Base-by-base conservation (phyloP, 1,284 basidiomycete genomes). In the Cystobasidium sp. region DNA sequence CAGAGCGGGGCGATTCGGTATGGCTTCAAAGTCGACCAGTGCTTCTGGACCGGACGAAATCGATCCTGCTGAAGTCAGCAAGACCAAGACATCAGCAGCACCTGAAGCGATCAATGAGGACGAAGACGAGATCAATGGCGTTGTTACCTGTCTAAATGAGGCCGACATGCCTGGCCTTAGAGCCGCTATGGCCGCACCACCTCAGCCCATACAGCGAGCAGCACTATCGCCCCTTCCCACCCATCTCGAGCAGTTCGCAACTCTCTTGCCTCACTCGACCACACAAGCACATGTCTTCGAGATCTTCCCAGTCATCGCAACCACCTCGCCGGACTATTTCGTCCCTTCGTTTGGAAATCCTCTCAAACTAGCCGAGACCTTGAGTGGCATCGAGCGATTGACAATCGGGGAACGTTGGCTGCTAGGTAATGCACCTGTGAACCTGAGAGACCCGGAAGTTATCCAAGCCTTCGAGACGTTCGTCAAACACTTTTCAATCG, bases 1-100 rank as follows among this genome's bases (percentile, higher is more conserved):
- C 5, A 88, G 97, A 58, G 97, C 97, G 0, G 96, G 96, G 3
- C 90, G 97, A 0, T 99, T 89, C 82, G 94, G 94, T 1, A 83
- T 92, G 70, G 88, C 90, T 73, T 84, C 77, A 14, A 76, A 78
- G 24, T 43, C 76, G 14, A 68, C 75, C 12, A 56, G 58, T 6
- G 68, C 78, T 5, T 76, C 76, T 0, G 75, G 74, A 20, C 76
- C 75, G 10, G 78, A 78, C 66, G 72, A 76, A 61, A 73, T 75
- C 31, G 62, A 75, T 14, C 83, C 14, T 80, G 66, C 43, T n/a
- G 47, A 46, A 16, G 49, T 51, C n/a, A 58, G 18, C 16, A 82
- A 18, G 75, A 51, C 43, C 62, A 75, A 58, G 41, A 70, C 31
- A 68, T 4, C 31, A 6, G 12, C 43, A 24, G 16, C 47, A 18